phyloP scores from a whole-genome alignment of 176 grass and related monocot species.

The Triticum timopheevii region DNA sequence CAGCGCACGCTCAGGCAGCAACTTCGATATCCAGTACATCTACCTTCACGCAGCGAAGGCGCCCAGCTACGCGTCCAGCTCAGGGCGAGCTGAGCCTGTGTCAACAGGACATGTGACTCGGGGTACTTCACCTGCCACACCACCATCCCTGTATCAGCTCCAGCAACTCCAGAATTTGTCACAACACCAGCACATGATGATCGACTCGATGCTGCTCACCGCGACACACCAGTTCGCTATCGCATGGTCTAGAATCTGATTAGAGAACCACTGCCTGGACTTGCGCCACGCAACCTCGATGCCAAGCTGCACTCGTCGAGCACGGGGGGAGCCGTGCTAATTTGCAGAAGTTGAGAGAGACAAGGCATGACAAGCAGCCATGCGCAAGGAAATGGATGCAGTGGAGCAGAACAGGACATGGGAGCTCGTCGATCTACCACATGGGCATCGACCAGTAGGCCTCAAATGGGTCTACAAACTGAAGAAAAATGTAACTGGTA shows the following conservation, averaged over 20 bases:
- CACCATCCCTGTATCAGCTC: too few species aligned
- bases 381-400: not conserved
- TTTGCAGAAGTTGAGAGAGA: too few species aligned
- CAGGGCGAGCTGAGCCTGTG: not conserved
- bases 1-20: rapidly evolving
- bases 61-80: not conserved
- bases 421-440: not conserved
- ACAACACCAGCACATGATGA: not conserved
- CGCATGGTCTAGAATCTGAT: not conserved
- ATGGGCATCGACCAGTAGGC: not conserved
- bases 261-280: not conserved
- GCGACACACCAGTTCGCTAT: not conserved
- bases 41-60: not conserved
- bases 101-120: not conserved
- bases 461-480: too few species aligned
- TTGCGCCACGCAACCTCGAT: not conserved
- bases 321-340: too few species aligned
- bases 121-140: too few species aligned
- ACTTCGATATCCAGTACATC: not conserved
- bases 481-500: too few species aligned
- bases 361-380: not conserved
- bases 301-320: too few species aligned
- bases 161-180: not conserved
- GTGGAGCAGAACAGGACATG: not conserved
- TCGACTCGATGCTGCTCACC: not conserved